Evolutionary conservation across 2,329 filamentous ascomycete species (phyloP), one percentile per base, ranked within the genome.

Genomic region (Nakataea oryzae): DNA sequence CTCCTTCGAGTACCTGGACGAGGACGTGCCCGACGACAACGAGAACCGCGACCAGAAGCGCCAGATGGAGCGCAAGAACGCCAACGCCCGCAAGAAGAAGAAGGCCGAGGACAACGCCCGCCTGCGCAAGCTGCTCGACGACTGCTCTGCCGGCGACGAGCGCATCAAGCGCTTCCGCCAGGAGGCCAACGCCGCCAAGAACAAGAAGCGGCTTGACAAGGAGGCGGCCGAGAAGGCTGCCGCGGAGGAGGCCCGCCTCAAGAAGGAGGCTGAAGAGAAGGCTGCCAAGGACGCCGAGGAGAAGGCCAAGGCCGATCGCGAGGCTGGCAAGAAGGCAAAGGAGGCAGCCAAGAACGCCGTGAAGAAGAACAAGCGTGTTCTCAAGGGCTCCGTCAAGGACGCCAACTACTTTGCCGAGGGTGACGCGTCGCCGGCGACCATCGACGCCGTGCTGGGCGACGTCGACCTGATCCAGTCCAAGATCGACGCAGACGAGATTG

Each of bases 331-430:
- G 86, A 99, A 99, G 85, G 88, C 90, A 64, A 99, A 97, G 82
- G 95, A 99, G 78, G 93, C 93, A 2, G 95, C 95, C 63, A 99
- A 99, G 87, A 97, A 92, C 72, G 95, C 95, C 17, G 89, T 95
- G 71, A 99, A 99, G 89, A 99, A 99, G 90, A 99, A 99, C 86
- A 97, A 97, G 86, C 91, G 95, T 81, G 89, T 97, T 58, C 87
- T 99, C 70, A 92, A 96, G 76, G 87, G 86, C 65, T 92, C 90
- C 67, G 90, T 93, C 77, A 99, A 99, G 84, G 95, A 99, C 68
- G 93, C 90, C 71, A 97, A 97, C 83, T 99, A 99, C 86, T 97
- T 99, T 75, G 79, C 97, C 74, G 79, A 83, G 57, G 89, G 87
- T 62, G 89, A 93, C 64, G 79, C 87, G 29, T 83, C 89, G n/a